Percentiles rank a stretch among this genome's conserved stretches.
Conservation (phyloP, 306 rosid genomes). For the Glycine latifolia region DNA sequence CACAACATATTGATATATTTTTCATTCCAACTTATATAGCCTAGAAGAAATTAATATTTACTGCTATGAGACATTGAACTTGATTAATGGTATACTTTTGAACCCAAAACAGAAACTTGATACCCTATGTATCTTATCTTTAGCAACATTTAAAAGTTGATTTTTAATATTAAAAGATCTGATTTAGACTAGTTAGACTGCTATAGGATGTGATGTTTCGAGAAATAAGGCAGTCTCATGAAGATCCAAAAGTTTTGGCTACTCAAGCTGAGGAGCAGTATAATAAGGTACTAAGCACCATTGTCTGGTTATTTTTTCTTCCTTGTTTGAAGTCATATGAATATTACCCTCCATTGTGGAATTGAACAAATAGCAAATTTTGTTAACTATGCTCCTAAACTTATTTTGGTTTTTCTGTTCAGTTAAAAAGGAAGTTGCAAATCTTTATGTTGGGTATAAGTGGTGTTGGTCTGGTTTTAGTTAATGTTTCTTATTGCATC, state of each 20-base stretch:
- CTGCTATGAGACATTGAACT: constrained; percentile 24
- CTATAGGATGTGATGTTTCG: constrained; percentile 85
- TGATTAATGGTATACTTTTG: constrained; percentile 10
- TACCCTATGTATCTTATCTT: neutral
- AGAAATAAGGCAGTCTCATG: constrained; percentile 71
- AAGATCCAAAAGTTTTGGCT: constrained; percentile 86
- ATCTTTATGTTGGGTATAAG: constrained; percentile 83
- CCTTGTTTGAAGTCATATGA: constrained; percentile 1
- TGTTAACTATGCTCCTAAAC: constrained; percentile 30
- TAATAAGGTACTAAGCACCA: constrained; percentile 60
- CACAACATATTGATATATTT: neutral
- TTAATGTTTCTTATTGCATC: constrained; percentile 71
- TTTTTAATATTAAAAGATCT: constrained; percentile 36
- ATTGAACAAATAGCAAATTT: constrained; percentile 20
- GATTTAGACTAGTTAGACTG: constrained; percentile 22
- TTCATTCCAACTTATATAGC: constrained; percentile 30
- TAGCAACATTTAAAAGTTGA: constrained; percentile 22
- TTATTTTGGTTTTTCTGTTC: constrained; percentile 61
- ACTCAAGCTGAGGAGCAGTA: constrained; percentile 72
- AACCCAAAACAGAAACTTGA: constrained; percentile 28
- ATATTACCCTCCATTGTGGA: constrained; percentile 33
- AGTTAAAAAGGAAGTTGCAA: constrained; percentile 84
- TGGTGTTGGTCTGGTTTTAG: constrained; percentile 79
- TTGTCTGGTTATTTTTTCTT: constrained; percentile 36
- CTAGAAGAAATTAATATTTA: constrained; percentile 8